Conservation (phyloP, 441 rosid species). For the Eutrema salsugineum region DNA sequence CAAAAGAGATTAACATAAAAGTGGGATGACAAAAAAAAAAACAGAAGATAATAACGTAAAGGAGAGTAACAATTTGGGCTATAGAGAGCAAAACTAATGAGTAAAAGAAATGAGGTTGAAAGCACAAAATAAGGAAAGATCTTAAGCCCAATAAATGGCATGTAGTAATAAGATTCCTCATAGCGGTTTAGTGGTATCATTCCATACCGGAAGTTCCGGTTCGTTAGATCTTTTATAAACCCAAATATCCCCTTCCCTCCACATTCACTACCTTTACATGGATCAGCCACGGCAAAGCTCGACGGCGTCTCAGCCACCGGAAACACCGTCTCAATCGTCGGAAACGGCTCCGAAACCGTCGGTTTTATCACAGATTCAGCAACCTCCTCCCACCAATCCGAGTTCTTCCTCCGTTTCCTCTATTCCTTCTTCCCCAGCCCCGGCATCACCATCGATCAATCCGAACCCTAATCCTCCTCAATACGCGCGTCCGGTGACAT, state of each 20-base stretch:
- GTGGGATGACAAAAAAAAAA: neutral
- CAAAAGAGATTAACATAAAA: neutral
- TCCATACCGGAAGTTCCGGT: constrained; percentile 1
- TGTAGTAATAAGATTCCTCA: neutral
- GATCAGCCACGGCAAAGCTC: constrained; percentile 32
- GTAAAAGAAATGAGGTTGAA: neutral
- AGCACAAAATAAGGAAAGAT: neutral
- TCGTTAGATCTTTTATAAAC: constrained; percentile 12
- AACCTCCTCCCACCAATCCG: constrained; percentile 20
- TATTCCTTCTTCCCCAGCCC: constrained; percentile 9
- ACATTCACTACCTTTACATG: constrained; percentile 15
- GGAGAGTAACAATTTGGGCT: neutral
- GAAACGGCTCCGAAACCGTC: constrained; percentile 28
- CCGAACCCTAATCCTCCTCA: constrained; percentile 37
- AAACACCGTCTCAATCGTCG: constrained; percentile 2
- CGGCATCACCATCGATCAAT: constrained; percentile 28
- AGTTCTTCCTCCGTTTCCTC: constrained; percentile 16
- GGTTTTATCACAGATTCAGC: constrained; percentile 28
- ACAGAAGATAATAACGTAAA: neutral
- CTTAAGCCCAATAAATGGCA: neutral
- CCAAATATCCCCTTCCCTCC: constrained; percentile 25
- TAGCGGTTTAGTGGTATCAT: neutral
- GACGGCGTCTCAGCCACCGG: constrained; percentile 34
- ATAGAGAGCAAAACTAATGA: neutral
- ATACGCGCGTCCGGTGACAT: constrained; percentile 22